Percentiles rank a stretch among this genome's conserved stretches.
Evolutionary conservation across 768 basidiomycete genomes (phyloP).

Genomic region (Leccinum barrowsii): DNA sequence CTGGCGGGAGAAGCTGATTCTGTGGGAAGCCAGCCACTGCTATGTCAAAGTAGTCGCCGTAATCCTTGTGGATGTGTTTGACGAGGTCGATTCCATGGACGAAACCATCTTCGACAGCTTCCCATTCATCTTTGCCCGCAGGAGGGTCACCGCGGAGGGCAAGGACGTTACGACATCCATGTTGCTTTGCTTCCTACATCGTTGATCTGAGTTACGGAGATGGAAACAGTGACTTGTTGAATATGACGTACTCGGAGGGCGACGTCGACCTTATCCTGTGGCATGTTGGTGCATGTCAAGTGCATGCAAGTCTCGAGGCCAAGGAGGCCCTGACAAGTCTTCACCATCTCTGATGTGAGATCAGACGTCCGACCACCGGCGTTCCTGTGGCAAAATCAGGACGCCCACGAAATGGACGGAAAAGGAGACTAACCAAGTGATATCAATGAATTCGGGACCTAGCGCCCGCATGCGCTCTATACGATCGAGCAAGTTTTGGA

Average conservation of each 20-base stretch:
- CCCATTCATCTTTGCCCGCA: conserved; percentile 85
- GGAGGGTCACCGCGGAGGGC: conserved; percentile 94
- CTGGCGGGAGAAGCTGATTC: conserved; percentile 65
- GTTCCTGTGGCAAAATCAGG: conserved; percentile 57
- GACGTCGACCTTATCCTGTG: conserved; percentile 89
- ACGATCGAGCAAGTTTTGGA: conserved; percentile 96
- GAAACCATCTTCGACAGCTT: conserved; percentile 88
- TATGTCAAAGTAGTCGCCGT: conserved; percentile 94
- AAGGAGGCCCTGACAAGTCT: conserved; percentile 88
- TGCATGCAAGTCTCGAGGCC: conserved; percentile 99
- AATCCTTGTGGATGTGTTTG: conserved; percentile 73
- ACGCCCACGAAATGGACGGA: not conserved
- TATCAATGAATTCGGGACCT: conserved; percentile 97
- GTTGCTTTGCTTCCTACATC: conserved; percentile 77
- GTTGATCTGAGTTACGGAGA: conserved; percentile 2
- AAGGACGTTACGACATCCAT: conserved; percentile 89
- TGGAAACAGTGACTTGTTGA: not conserved
- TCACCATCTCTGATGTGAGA: conserved; percentile 89
- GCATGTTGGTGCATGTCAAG: conserved; percentile 98
- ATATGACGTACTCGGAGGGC: conserved; percentile 70
- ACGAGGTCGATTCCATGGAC: conserved; percentile 90
- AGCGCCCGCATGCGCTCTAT: conserved; percentile 96
- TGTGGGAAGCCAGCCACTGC: conserved; percentile 94
- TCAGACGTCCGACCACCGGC: conserved; percentile 96
- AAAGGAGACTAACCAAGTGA: conserved; percentile 69